phyloP scores from a whole-genome alignment of 768 basidiomycete species.

The Amanita brunnescens region DNA sequence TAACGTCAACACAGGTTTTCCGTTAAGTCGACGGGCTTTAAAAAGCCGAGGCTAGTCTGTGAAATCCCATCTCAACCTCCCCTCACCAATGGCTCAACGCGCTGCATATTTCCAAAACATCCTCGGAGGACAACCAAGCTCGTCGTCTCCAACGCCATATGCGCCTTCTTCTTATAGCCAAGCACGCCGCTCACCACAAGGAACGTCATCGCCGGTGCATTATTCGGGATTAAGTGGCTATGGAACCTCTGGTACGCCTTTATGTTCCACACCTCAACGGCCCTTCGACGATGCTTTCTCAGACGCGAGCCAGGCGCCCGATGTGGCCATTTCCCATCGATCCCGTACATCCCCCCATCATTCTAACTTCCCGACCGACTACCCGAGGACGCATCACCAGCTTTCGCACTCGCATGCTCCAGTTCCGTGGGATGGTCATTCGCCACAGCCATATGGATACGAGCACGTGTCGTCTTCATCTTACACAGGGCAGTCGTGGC shows the following conservation, averaged over 20 bases:
- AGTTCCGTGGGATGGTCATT: background rate
- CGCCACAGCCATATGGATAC: slow-evolving; percentile 1
- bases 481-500: background rate
- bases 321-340: slow-evolving; percentile 2
- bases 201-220: background rate
- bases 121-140: background rate
- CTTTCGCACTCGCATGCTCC: background rate
- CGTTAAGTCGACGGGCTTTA: slow-evolving; percentile 2
- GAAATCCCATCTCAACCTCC: background rate
- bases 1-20: slow-evolving; percentile 4
- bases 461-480: background rate
- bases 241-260: background rate
- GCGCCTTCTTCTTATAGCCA: background rate
- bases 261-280: background rate
- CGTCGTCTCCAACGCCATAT: background rate
- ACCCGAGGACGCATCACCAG: background rate
- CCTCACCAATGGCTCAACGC: slow-evolving; percentile 6
- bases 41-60: background rate
- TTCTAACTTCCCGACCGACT: background rate
- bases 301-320: background rate
- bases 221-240: slow-evolving; percentile 3
- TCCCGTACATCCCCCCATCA: background rate
- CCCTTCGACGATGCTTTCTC: background rate
- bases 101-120: slow-evolving; percentile 2
- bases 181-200: slow-evolving; percentile 1